These are phyloP conservation scores for Cnidoscolus chayamansa DNA, from an alignment of 441 rosid genomes.

Conservation along the genomic window DNA sequence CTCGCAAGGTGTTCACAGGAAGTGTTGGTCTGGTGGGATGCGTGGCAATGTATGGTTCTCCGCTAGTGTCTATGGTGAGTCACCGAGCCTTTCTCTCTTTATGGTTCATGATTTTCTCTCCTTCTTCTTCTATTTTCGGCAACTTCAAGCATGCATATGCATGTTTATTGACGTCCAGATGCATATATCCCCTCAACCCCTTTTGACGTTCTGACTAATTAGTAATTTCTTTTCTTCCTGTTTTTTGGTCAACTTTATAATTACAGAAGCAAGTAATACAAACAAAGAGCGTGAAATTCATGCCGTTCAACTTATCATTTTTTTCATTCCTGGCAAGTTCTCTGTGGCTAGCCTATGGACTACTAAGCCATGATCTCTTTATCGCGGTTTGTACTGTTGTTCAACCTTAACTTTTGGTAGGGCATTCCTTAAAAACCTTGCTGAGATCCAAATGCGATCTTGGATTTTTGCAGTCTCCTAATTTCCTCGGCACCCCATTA, in stretches of 20 bases:
- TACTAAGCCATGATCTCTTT: conserved; percentile 64
- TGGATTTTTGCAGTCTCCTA: conserved; percentile 56
- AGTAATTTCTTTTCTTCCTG: background rate
- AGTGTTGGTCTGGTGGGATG: conserved; percentile 60
- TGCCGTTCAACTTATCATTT: conserved; percentile 81
- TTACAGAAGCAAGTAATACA: conserved; percentile 66
- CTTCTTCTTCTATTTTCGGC: too few relatives aligned
- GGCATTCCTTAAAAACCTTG: too few relatives aligned
- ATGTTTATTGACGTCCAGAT: too few relatives aligned
- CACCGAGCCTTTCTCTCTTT: background rate
- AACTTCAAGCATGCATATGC: too few relatives aligned
- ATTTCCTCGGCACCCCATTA: conserved; percentile 60
- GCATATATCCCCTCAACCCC: too few relatives aligned
- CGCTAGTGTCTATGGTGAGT: conserved; percentile 73
- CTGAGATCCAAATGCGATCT: too few relatives aligned
- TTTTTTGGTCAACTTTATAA: background rate
- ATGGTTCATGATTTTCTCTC: too few relatives aligned
- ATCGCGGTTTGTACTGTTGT: conserved; percentile 50
- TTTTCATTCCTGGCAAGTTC: conserved; percentile 69
- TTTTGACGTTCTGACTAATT: too few relatives aligned
- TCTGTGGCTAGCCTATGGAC: conserved; percentile 71
- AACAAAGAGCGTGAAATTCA: conserved; percentile 82
- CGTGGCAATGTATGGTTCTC: conserved; percentile 71
- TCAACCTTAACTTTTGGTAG: too few relatives aligned
- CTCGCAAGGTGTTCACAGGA: conserved; percentile 58